A percentile compares a stretch with the other conserved stretches of the same genome.
Conservation (phyloP, 257 asterid genomes). For the Salvia rosmarinus region DNA sequence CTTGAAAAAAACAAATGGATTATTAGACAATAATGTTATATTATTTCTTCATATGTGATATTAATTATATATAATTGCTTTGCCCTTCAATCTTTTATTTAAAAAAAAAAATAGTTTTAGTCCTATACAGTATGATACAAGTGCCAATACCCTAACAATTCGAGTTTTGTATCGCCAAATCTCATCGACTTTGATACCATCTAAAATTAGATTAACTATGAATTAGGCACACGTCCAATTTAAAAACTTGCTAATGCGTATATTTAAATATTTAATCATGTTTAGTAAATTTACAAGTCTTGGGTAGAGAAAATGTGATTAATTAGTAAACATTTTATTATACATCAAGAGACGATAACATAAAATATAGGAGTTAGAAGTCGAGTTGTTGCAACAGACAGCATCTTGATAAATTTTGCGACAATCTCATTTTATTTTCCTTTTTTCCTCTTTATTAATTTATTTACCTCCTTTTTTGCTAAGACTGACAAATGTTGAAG, state of each 20-base stretch:
- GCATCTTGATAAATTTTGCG: conserved; percentile 2
- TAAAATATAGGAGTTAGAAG: conserved; percentile 7
- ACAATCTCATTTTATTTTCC: neutral
- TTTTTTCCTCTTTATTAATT: neutral
- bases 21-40: too few species aligned
- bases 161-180: neutral
- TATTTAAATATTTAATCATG: neutral
- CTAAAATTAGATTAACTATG: neutral
- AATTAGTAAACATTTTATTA: too few species aligned
- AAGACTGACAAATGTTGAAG: neutral
- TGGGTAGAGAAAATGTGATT: too few species aligned
- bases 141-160: neutral
- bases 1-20: too few species aligned
- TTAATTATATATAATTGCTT: too few species aligned
- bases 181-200: neutral
- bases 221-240: neutral
- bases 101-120: too few species aligned
- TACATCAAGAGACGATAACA: conserved; percentile 7
- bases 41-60: too few species aligned
- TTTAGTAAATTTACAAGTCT: too few species aligned
- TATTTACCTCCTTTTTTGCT: too few species aligned
- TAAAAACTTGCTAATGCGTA: neutral
- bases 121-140: neutral
- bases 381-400: conserved; percentile 37
- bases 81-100: too few species aligned